Percentiles rank a stretch among this genome's conserved stretches.
These are phyloP conservation scores for Plectosphaerella sp. DNA, from an alignment of 2,329 filamentous ascomycete genomes.

Conservation along the genomic window DNA sequence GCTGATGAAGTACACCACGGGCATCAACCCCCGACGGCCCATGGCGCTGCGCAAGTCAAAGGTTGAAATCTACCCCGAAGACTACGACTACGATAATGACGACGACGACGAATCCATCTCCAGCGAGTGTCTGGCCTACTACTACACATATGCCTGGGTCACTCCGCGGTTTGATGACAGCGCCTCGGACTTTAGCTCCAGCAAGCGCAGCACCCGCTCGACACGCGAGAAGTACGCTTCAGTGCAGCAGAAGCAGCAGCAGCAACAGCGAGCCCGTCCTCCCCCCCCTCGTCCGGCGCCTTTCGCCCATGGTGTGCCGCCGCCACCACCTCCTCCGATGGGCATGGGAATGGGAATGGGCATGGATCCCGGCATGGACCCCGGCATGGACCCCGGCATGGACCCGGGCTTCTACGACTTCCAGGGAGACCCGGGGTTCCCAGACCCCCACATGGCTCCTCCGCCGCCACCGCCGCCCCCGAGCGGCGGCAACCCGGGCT, in stretches of 20 bases:
- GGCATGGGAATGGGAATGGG: neutral
- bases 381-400: neutral
- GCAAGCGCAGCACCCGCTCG: conserved; percentile 3
- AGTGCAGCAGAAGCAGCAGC: neutral
- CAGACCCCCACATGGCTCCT: neutral
- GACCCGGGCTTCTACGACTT: neutral
- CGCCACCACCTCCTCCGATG: neutral
- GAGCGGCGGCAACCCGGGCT: conserved; percentile 4
- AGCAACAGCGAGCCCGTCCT: neutral
- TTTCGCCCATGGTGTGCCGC: neutral
- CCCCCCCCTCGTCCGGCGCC: neutral
- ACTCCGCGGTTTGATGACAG: conserved; percentile 9
- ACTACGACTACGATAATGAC: conserved; percentile 6
- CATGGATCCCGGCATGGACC: neutral
- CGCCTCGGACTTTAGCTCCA: conserved; percentile 7
- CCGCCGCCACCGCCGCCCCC: neutral
- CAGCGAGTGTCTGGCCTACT: conserved; percentile 1
- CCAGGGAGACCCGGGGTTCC: neutral
- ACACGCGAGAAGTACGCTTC: conserved; percentile 1
- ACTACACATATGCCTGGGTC: conserved; percentile 9
- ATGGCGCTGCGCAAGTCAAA: conserved; percentile 9
- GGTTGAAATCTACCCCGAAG: conserved; percentile 3
- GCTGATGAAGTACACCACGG: conserved; percentile 11
- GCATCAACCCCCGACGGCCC: conserved; percentile 6
- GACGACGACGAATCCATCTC: neutral